These are phyloP conservation scores for Discostella pseudostelligera DNA, from an alignment of 108 stramenopile species.

Conservation along the genomic window DNA sequence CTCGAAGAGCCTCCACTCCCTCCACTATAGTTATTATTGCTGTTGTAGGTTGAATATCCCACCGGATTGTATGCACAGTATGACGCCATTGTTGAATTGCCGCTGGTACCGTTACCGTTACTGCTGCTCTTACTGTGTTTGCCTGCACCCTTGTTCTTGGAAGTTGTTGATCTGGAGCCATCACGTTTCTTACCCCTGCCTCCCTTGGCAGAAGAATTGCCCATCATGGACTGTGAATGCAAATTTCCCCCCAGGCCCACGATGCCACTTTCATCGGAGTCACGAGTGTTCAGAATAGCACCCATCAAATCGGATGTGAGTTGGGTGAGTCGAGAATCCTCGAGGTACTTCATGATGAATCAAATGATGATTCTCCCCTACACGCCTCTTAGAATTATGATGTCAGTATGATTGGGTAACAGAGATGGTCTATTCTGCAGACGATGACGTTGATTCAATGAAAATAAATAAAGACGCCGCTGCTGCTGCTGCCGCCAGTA, in stretches of 20 bases:
- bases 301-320: constrained; percentile 72
- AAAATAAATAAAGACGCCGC: too few species aligned
- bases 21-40: not conserved
- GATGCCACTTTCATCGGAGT: constrained; percentile 14
- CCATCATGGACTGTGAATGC: not conserved
- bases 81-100: not conserved
- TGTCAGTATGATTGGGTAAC: too few species aligned
- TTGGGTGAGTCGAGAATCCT: constrained; percentile 72
- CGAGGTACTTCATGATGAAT: constrained; percentile 89
- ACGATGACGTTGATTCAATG: too few species aligned
- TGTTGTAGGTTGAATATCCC: constrained; percentile 34
- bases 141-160: not conserved
- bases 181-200: not conserved
- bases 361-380: too few species aligned
- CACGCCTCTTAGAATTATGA: too few species aligned
- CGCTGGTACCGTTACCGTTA: not conserved
- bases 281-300: constrained; percentile 44
- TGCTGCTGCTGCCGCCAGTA: too few species aligned
- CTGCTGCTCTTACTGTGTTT: constrained; percentile 8
- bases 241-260: not conserved
- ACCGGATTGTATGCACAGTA: constrained; percentile 33
- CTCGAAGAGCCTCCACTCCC: constrained; percentile 23
- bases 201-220: not conserved
- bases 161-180: not conserved
- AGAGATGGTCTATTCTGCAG: too few species aligned